phyloP scores from a whole-genome alignment of 768 basidiomycete species.

The Russula griseocarnosa region DNA sequence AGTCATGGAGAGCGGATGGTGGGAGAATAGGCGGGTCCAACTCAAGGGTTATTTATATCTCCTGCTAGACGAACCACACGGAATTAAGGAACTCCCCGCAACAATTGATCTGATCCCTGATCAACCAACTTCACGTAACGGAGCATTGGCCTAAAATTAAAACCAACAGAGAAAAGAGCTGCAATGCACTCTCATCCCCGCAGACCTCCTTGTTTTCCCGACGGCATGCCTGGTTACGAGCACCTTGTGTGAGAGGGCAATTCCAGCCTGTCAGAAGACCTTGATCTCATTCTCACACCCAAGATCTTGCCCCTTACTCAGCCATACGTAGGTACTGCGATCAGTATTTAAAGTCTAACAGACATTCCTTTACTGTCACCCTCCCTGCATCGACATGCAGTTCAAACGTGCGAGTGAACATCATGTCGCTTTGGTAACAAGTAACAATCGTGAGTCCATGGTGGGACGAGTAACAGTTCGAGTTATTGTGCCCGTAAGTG shows the following conservation, averaged over 20 bases:
- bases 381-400: constrained; percentile 6
- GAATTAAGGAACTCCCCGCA: no score
- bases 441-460: not conserved
- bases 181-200: no score
- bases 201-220: not conserved
- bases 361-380: constrained; percentile 7
- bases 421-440: not conserved
- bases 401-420: constrained; percentile 1
- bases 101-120: no score
- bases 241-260: constrained; percentile 4
- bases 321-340: not conserved
- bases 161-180: not conserved
- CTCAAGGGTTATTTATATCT: not conserved
- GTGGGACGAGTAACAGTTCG: not conserved
- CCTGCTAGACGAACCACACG: no score
- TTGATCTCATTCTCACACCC: constrained; percentile 8
- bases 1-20: constrained; percentile 9
- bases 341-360: not conserved
- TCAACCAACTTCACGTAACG: no score
- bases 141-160: not conserved
- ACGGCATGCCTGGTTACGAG: constrained; percentile 13
- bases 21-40: not conserved
- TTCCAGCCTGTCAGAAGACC: no score
- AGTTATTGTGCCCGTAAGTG: not conserved
- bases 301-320: not conserved